Percentiles rank a stretch among this genome's conserved stretches.
phyloP scores from a whole-genome alignment of 345 rosid species.

The Cardamine occulta region DNA sequence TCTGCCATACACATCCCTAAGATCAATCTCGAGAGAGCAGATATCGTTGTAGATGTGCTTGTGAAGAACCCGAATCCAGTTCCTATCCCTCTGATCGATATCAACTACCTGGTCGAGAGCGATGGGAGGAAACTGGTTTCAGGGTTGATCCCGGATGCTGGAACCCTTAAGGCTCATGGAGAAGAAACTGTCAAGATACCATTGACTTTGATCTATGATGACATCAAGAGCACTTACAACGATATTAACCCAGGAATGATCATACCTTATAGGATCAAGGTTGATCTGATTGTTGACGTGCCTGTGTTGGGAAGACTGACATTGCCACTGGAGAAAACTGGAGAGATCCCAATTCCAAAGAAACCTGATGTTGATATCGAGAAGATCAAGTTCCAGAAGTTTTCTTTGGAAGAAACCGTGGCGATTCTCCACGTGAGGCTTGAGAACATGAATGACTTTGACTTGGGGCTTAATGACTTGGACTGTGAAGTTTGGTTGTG shows the following conservation, averaged over 20 bases:
- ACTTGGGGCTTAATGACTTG: conserved; percentile 75
- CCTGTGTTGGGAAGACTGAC: conserved; percentile 90
- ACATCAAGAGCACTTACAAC: conserved; percentile 72
- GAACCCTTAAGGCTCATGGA: conserved; percentile 85
- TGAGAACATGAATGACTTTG: conserved; percentile 88
- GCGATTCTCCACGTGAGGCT: conserved; percentile 85
- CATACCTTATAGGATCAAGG: conserved; percentile 84
- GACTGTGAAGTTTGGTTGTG: conserved; percentile 88
- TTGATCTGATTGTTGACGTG: conserved; percentile 85
- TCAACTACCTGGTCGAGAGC: conserved; percentile 82
- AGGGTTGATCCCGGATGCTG: conserved; percentile 93
- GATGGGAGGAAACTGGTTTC: conserved; percentile 89
- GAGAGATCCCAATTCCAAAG: conserved; percentile 96
- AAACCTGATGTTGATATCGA: conserved; percentile 90
- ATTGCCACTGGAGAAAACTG: conserved; percentile 85
- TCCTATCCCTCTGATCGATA: conserved; percentile 87
- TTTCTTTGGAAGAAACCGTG: conserved; percentile 84
- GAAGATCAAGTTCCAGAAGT: conserved; percentile 75
- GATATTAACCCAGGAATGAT: conserved; percentile 92
- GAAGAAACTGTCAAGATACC: conserved; percentile 97
- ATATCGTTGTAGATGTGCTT: conserved; percentile 81
- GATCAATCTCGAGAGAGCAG: conserved; percentile 86
- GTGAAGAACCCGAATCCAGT: conserved; percentile 91
- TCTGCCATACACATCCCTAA: conserved; percentile 72
- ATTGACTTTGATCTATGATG: conserved; percentile 74